Evolutionary conservation across 305 asterid genomes (phyloP), one percentile per base, ranked within the genome.

Genomic region (Fraxinus greggii): DNA sequence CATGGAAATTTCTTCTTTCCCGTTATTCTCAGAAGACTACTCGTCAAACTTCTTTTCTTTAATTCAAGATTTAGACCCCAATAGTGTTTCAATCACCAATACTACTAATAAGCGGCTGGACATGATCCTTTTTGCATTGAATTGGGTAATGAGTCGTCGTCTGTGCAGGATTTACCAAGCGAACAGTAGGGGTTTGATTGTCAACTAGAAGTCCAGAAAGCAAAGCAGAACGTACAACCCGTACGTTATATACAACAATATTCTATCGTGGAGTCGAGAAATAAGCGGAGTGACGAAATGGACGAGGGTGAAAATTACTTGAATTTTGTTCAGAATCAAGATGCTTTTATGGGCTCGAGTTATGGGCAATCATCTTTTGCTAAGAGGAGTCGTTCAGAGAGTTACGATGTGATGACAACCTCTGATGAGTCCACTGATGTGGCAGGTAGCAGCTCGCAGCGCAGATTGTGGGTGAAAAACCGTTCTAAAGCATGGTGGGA

Each of bases 341-440:
- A 65, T 65, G 72, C 72, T 26, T 24, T 65, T 9, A 65, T 23
- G 35, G 72, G n/a, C 26, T 65, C 72, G 17, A 78, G 76, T n/a
- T 82, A 86, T 1, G 51, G 74, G 13, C 45, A 45, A 45, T 84
- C 88, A 32, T 31, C 88, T 2, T 81, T 81, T 6, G 7, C 59
- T 78, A 89, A 90, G 82, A 82, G 92, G 21, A 15, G 83, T 63
- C 92, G 88, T 15, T 80, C 82, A 0, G 88, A 83, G 17, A 13
- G 76, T 0, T 75, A 65, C 1, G 88, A 83, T 0, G 88, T 45
- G 56, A 13, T 3, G 56, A 45, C 56, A 45, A 45, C 56, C 15
- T 17, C 61, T 19, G 69, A 59, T 59, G 69, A 59, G 69, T 21
- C 69, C 28, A 21, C 29, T 2, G 23, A 12, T 5, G 4, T 4